These are phyloP conservation scores for Penstemon eatonii DNA, from an alignment of 257 asterid genomes.

Conservation along the genomic window DNA sequence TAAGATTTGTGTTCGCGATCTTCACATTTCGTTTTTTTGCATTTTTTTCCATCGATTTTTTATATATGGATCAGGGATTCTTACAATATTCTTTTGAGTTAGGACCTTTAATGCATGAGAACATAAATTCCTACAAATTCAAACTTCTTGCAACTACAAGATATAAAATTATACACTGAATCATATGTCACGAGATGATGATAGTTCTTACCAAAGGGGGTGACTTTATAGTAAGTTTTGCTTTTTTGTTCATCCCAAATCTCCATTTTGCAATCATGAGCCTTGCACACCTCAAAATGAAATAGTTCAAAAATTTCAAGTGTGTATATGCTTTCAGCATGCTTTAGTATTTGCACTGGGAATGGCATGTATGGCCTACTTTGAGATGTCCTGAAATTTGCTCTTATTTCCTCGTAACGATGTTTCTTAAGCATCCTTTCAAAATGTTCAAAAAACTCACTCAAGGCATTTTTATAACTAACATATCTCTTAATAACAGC, in stretches of 20 bases:
- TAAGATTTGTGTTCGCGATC: neutral
- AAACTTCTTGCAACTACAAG: neutral
- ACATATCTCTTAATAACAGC: neutral
- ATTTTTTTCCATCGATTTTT: neutral
- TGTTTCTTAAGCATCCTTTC: neutral
- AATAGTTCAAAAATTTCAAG: neutral
- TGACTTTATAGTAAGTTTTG: neutral
- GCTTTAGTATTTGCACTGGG: neutral
- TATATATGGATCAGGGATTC: too few species aligned
- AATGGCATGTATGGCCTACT: neutral
- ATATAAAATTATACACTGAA: neutral
- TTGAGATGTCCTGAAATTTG: neutral
- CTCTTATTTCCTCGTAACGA: neutral
- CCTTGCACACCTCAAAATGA: neutral
- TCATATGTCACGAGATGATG: neutral
- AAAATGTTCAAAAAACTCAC: too few species aligned
- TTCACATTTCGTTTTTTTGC: neutral
- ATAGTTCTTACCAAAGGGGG: neutral
- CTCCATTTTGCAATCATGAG: neutral
- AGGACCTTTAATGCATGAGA: too few species aligned
- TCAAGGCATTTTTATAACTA: too few species aligned
- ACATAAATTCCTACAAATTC: too few species aligned
- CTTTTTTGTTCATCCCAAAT: neutral
- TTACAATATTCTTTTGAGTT: neutral
- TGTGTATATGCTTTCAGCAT: neutral